phyloP scores from a whole-genome alignment of 2,329 filamentous ascomycete species.

The Phyllosticta citriasiana region DNA sequence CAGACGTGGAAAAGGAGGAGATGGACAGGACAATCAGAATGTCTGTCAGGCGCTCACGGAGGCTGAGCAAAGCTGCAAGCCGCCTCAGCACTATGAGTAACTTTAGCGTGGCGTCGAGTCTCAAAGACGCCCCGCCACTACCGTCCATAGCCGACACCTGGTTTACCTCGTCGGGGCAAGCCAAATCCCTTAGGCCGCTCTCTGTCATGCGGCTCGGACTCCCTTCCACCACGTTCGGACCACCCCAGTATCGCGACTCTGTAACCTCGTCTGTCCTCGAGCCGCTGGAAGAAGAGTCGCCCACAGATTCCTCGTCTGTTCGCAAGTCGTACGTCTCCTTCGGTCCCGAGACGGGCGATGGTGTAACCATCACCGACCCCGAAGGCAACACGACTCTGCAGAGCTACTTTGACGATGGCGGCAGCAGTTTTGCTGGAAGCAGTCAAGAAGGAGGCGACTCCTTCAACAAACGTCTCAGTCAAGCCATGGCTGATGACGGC shows the following conservation, averaged over 20 bases:
- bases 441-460: slow-evolving; percentile 54
- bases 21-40: slow-evolving; percentile 93
- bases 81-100: slow-evolving; percentile 90
- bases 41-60: slow-evolving; percentile 80
- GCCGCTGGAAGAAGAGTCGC: slow-evolving; percentile 82
- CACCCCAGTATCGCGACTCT: slow-evolving; percentile 66
- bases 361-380: slow-evolving; percentile 64
- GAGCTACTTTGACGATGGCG: slow-evolving; percentile 78
- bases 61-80: slow-evolving; percentile 85
- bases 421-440: slow-evolving; percentile 59
- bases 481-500: slow-evolving; percentile 80
- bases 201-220: slow-evolving; percentile 51
- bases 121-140: slow-evolving; percentile 87
- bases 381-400: slow-evolving; percentile 59
- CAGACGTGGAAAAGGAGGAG: slow-evolving; percentile 83
- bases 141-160: slow-evolving; percentile 92
- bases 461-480: slow-evolving; percentile 69
- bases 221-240: slow-evolving; percentile 38
- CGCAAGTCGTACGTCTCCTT: slow-evolving; percentile 94
- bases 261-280: slow-evolving; percentile 82
- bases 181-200: slow-evolving; percentile 45
- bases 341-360: slow-evolving; percentile 61
- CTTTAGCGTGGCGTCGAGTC: slow-evolving; percentile 81
- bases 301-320: slow-evolving; percentile 61
- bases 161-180: slow-evolving; percentile 52